Conservation (phyloP, 1,284 basidiomycete genomes). For the Malassezia brasiliensis region DNA sequence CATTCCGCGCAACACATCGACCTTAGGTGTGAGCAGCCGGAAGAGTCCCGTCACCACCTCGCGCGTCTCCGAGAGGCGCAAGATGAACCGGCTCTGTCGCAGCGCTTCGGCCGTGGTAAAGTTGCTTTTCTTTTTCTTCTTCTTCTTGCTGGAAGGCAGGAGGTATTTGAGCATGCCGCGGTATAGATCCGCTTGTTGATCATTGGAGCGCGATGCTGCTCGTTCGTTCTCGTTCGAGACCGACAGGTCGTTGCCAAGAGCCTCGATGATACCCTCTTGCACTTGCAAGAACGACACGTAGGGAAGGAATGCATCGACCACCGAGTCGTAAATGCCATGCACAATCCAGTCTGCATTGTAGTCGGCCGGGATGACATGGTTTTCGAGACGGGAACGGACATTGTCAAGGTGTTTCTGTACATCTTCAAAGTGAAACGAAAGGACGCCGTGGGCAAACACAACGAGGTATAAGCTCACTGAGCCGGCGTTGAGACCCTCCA, state of each 20-base stretch:
- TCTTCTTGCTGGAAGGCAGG: neutral
- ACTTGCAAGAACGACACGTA: constrained; percentile 61
- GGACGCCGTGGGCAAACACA: constrained; percentile 80
- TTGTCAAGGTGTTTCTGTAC: constrained; percentile 74
- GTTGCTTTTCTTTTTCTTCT: neutral
- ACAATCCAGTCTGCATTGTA: constrained; percentile 67
- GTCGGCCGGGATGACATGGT: constrained; percentile 30
- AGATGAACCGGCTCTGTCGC: constrained; percentile 51
- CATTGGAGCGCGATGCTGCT: neutral
- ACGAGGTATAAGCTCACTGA: constrained; percentile 80
- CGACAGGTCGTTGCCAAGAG: constrained; percentile 17
- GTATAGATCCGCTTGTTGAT: neutral
- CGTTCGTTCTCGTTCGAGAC: neutral
- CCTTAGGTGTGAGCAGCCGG: constrained; percentile 68
- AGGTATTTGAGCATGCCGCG: neutral
- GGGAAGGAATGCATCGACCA: constrained; percentile 89
- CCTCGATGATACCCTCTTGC: constrained; percentile 23
- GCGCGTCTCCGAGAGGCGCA: constrained; percentile 70
- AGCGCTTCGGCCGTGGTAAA: constrained; percentile 32
- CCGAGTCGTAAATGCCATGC: constrained; percentile 81
- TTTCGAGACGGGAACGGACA: constrained; percentile 62
- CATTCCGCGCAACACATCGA: constrained; percentile 70
- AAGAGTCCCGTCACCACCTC: constrained; percentile 72
- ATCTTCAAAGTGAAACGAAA: constrained; percentile 86
- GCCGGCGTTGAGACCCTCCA: constrained; percentile 59